Evolutionary conservation across 2,329 filamentous ascomycete genomes (phyloP).

Genomic region (Pezicula neosporulosa): DNA sequence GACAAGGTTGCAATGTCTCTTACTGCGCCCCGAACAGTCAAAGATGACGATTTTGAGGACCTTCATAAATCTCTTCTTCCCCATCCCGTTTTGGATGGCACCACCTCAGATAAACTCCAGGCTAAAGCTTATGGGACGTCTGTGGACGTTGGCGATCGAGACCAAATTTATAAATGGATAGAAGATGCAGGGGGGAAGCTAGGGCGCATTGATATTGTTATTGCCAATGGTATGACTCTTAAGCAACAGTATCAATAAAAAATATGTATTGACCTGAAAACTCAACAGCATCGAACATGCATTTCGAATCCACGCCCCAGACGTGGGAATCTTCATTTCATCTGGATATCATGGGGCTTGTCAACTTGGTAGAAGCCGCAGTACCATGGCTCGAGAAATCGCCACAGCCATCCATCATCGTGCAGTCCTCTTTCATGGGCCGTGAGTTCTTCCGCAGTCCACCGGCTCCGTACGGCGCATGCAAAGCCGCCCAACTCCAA

Average conservation of each 20-base stretch:
- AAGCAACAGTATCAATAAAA: background rate
- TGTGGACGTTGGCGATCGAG: slow-evolving; percentile 9
- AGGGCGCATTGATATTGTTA: slow-evolving; percentile 13
- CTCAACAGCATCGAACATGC: slow-evolving; percentile 17
- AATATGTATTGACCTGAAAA: background rate
- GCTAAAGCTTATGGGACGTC: slow-evolving; percentile 14
- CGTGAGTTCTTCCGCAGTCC: slow-evolving; percentile 7
- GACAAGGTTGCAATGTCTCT: slow-evolving; percentile 15
- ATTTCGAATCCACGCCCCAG: slow-evolving; percentile 11
- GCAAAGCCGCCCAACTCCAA: slow-evolving; percentile 20
- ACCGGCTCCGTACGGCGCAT: slow-evolving; percentile 19
- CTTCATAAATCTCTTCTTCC: slow-evolving; percentile 3
- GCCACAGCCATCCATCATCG: slow-evolving; percentile 16
- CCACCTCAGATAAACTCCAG: background rate
- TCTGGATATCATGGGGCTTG: slow-evolving; percentile 18
- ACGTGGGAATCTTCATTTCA: slow-evolving; percentile 14
- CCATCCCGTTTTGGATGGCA: background rate
- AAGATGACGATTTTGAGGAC: slow-evolving; percentile 14
- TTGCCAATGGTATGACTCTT: slow-evolving; percentile 13
- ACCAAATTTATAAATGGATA: slow-evolving; percentile 12
- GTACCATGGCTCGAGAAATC: slow-evolving; percentile 12
- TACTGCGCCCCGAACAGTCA: slow-evolving; percentile 19
- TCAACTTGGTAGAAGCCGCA: slow-evolving; percentile 13
- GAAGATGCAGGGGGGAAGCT: slow-evolving; percentile 6
- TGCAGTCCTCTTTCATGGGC: slow-evolving; percentile 19